Conservation (phyloP, 139 green algal genomes). For the Pleodorina starrii region DNA sequence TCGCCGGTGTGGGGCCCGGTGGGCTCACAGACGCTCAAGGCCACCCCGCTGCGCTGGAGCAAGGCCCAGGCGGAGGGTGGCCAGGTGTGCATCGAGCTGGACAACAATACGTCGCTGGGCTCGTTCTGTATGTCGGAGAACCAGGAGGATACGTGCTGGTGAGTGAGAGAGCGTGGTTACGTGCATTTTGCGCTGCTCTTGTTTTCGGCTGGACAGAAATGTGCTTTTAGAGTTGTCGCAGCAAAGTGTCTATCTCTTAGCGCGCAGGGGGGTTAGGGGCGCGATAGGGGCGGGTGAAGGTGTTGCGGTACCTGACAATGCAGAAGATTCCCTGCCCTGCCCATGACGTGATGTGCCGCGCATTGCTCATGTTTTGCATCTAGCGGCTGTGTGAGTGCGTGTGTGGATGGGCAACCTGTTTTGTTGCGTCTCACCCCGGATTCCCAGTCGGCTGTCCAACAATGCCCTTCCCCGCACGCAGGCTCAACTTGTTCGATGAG, state of each 20-base stretch:
- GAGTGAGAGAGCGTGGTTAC: no score
- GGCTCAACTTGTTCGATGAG: not conserved
- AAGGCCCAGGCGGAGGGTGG: not conserved
- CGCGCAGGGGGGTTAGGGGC: not conserved
- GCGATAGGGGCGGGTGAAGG: not conserved
- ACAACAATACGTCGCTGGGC: not conserved
- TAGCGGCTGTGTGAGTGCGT: no score
- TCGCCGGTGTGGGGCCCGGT: not conserved
- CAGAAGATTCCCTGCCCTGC: not conserved
- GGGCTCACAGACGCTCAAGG: not conserved
- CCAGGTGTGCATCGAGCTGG: not conserved
- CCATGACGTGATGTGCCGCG: not conserved
- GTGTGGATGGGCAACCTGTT: no score
- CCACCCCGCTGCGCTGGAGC: not conserved
- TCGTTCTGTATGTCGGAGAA: not conserved
- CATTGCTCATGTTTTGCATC: not conserved
- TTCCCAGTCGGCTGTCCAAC: not conserved
- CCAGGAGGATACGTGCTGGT: not conserved
- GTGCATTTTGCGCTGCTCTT: not conserved
- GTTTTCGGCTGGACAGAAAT: not conserved
- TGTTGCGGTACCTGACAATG: not conserved
- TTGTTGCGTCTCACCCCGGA: not conserved
- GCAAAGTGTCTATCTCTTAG: not conserved
- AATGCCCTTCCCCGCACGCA: not conserved
- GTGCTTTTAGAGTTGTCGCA: not conserved